phyloP scores from a whole-genome alignment of 2,329 filamentous ascomycete species.

The Cladosporium sp. region DNA sequence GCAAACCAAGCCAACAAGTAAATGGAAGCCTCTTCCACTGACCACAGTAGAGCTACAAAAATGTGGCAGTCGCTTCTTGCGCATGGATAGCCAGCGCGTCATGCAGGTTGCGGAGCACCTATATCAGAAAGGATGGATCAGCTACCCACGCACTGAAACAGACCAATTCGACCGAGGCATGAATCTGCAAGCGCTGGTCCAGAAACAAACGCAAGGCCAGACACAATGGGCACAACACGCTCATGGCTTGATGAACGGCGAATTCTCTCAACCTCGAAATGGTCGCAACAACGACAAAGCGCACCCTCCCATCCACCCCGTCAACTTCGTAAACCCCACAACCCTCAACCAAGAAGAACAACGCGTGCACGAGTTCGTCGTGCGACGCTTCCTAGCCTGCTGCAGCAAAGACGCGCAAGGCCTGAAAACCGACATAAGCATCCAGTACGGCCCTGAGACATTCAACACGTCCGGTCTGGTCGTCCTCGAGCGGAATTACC shows the following conservation, averaged over 20 bases:
- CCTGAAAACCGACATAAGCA: conserved; percentile 76
- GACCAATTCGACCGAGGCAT: conserved; percentile 92
- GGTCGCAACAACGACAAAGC: conserved; percentile 93
- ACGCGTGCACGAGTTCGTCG: conserved; percentile 87
- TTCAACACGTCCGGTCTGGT: conserved; percentile 81
- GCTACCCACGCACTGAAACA: conserved; percentile 95
- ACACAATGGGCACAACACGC: conserved; percentile 75
- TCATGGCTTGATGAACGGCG: conserved; percentile 67
- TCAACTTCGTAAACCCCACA: conserved; percentile 69
- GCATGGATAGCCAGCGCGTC: conserved; percentile 85
- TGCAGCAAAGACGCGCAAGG: conserved; percentile 93
- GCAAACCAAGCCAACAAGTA: conserved; percentile 84
- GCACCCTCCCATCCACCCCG: conserved; percentile 93
- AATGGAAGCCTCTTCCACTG: conserved; percentile 88
- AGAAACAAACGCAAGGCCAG: conserved; percentile 74
- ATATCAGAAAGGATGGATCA: conserved; percentile 94
- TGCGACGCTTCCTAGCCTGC: conserved; percentile 87
- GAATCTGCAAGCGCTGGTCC: conserved; percentile 72
- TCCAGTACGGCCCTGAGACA: conserved; percentile 75
- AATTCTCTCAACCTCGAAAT: conserved; percentile 74
- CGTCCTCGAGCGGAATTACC: conserved; percentile 84
- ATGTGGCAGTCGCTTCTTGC: conserved; percentile 81
- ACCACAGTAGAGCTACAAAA: conserved; percentile 97
- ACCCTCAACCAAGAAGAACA: conserved; percentile 59
- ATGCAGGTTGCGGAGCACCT: conserved; percentile 83